Conservation (phyloP, 1,139 yeast species). For the Magnusiomyces sp. region DNA sequence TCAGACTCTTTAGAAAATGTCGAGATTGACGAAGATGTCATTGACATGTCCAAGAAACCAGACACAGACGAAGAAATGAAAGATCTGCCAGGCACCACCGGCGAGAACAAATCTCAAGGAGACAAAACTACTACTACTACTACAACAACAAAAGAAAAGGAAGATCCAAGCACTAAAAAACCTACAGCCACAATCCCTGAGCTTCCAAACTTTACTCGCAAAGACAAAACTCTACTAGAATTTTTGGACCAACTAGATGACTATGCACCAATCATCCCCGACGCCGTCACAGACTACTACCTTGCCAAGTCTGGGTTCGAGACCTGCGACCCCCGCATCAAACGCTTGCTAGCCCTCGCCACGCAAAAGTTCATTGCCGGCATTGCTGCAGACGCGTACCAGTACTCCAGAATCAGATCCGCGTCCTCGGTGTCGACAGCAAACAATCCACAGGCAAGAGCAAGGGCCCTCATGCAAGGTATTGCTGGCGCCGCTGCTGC, state of each 20-base stretch:
- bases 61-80: conserved; percentile 3
- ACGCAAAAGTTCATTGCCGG: conserved; percentile 93
- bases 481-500: conserved; percentile 41
- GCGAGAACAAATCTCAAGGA: neutral
- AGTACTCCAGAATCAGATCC: conserved; percentile 83
- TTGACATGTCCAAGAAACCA: neutral
- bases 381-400: conserved; percentile 94
- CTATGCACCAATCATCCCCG: conserved; percentile 94
- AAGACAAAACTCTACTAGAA: conserved; percentile 82
- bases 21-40: conserved; percentile 5
- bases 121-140: neutral
- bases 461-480: conserved; percentile 67
- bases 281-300: conserved; percentile 94
- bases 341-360: conserved; percentile 82
- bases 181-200: conserved; percentile 1
- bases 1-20: conserved; percentile 2
- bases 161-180: conserved; percentile 1
- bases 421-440: conserved; percentile 76
- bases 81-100: neutral
- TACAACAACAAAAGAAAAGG: neutral
- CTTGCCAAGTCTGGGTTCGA: conserved; percentile 83
- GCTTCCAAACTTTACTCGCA: conserved; percentile 61
- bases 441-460: conserved; percentile 78
- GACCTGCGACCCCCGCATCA: conserved; percentile 69
- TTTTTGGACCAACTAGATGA: conserved; percentile 85